phyloP scores from a whole-genome alignment of 2,329 filamentous ascomycete species.

The Aspergillus sp. region DNA sequence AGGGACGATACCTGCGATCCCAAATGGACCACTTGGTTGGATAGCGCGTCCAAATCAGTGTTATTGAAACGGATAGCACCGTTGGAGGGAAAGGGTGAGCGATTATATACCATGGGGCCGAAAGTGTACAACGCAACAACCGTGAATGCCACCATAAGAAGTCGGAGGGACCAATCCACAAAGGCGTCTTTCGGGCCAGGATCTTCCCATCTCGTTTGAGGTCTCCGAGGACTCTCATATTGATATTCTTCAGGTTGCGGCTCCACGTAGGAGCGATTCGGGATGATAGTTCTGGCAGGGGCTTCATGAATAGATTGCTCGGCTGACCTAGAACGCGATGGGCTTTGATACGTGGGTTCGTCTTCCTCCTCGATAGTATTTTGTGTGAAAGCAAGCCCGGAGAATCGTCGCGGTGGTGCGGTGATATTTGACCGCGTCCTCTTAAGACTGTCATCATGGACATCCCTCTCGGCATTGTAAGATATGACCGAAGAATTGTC shows the following conservation, averaged over 20 bases:
- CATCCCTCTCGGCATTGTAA: conserved; percentile 35
- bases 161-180: neutral
- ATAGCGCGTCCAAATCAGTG: conserved; percentile 25
- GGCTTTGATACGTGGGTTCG: conserved; percentile 15
- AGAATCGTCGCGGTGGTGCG: conserved; percentile 36
- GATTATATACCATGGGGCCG: neutral
- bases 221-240: neutral
- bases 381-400: conserved; percentile 29
- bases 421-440: conserved; percentile 35
- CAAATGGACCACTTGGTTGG: conserved; percentile 27
- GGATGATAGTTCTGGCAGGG: conserved; percentile 27
- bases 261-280: conserved; percentile 12
- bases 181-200: neutral
- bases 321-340: neutral
- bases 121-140: neutral
- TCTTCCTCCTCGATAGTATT: conserved; percentile 32
- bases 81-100: neutral
- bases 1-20: conserved; percentile 30
- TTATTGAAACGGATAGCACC: conserved; percentile 22
- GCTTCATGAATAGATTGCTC: neutral
- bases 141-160: neutral
- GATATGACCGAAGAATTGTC: conserved; percentile 37
- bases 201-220: neutral
- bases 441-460: conserved; percentile 37
- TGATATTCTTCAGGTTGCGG: neutral